Conservation (phyloP, 177 flowering plant species). For the Telopea speciosissima region DNA sequence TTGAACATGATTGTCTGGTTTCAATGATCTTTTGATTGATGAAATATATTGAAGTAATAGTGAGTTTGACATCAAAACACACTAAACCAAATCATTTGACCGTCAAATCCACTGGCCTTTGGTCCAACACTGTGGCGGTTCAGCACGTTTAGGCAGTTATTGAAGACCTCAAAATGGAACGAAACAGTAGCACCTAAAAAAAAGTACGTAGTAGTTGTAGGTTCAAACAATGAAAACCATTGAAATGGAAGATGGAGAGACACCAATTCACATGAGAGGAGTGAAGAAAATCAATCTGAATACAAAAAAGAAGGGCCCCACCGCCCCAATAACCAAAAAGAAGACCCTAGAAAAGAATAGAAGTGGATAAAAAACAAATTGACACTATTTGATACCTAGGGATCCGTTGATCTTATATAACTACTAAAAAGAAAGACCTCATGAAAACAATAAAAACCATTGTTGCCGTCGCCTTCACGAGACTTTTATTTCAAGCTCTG, state of each 20-base stretch:
- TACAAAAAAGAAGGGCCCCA: background rate
- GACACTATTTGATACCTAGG: background rate
- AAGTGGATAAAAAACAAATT: background rate
- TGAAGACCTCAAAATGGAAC: no score
- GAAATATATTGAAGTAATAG: no score
- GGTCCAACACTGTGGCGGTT: no score
- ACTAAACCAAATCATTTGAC: no score
- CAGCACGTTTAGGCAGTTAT: no score
- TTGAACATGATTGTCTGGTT: no score
- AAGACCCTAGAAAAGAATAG: background rate
- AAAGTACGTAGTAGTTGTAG: no score
- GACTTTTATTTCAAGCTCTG: slow-evolving; percentile 14
- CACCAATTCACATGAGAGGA: slow-evolving; percentile 1
- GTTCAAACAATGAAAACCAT: no score
- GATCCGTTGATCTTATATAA: background rate
- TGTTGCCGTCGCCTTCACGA: slow-evolving; percentile 27
- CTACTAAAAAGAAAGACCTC: slow-evolving; percentile 4
- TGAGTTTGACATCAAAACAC: no score
- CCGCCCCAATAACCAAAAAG: background rate
- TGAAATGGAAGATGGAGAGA: background rate
- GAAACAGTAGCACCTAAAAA: no score
- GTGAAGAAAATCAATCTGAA: background rate
- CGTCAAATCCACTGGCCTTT: no score
- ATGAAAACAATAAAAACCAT: slow-evolving; percentile 6
- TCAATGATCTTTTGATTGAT: no score